These are phyloP conservation scores for Eucalyptus pumila DNA, from an alignment of 345 rosid species.

Conservation along the genomic window DNA sequence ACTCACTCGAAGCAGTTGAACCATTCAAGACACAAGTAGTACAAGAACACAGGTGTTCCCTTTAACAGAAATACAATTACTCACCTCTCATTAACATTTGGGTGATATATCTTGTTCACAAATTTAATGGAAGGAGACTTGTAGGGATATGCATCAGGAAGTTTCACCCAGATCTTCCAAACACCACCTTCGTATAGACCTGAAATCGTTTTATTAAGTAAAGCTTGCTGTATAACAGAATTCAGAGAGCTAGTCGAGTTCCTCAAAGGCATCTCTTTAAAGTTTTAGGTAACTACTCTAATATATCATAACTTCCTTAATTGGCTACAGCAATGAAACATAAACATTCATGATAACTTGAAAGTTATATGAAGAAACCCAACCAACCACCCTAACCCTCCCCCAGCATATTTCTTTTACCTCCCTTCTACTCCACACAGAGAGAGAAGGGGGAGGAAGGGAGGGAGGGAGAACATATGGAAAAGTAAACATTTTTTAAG, in stretches of 20 bases:
- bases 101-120: slow-evolving; percentile 66
- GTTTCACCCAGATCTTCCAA: slow-evolving; percentile 60
- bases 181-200: slow-evolving; percentile 67
- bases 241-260: neutral
- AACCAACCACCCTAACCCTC: neutral
- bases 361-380: neutral
- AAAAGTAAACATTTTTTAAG: neutral
- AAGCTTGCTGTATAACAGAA: neutral
- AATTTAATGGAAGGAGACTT: slow-evolving; percentile 64
- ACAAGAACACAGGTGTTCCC: neutral
- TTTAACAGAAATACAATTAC: neutral
- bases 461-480: neutral
- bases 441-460: neutral
- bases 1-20: neutral
- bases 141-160: slow-evolving; percentile 72
- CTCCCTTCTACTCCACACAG: neutral
- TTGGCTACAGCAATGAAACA: neutral
- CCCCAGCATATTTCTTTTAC: neutral
- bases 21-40: neutral
- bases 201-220: slow-evolving; percentile 7
- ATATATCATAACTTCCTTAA: neutral
- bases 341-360: neutral
- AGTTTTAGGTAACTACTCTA: neutral
- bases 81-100: slow-evolving; percentile 67
- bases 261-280: neutral